Evolutionary conservation across 2,329 filamentous ascomycete species (phyloP).

Genomic region (Beauveria bassiana): DNA sequence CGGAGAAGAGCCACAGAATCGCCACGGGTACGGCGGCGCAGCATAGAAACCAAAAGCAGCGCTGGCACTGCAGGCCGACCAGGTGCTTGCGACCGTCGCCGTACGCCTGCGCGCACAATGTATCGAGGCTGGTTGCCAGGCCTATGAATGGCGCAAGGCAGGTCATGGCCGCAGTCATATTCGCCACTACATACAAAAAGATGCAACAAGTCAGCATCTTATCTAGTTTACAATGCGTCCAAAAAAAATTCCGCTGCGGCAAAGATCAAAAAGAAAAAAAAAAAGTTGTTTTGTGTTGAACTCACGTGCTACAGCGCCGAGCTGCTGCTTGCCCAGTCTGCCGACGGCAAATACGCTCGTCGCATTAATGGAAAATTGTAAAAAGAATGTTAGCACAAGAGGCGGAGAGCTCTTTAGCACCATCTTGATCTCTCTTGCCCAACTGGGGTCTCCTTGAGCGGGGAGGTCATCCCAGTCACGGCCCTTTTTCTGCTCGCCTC

Average conservation of each 20-base stretch:
- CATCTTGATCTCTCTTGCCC: conserved; percentile 61
- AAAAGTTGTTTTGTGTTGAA: conserved; percentile 10
- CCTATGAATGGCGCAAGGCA: conserved; percentile 73
- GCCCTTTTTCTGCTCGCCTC: neutral
- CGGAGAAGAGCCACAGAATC: conserved; percentile 63
- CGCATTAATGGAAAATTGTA: conserved; percentile 78
- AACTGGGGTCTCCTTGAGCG: conserved; percentile 1
- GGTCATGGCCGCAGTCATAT: conserved; percentile 75
- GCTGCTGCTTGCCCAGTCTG: conserved; percentile 58
- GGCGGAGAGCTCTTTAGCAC: conserved; percentile 64
- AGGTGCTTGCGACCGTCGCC: conserved; percentile 84
- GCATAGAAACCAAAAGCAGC: conserved; percentile 73
- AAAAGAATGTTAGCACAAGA: conserved; percentile 61
- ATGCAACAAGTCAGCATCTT: neutral
- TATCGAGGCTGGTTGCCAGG: conserved; percentile 82
- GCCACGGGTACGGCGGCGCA: conserved; percentile 65
- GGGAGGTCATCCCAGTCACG: conserved; percentile 7
- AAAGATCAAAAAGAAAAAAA: no score
- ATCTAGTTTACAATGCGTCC: no score
- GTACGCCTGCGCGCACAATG: conserved; percentile 87
- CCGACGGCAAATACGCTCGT: conserved; percentile 73
- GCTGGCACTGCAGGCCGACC: conserved; percentile 73
- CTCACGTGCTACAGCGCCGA: conserved; percentile 36
- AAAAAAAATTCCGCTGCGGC: neutral
- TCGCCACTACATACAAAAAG: conserved; percentile 29